These are phyloP conservation scores for Didymella pomorum DNA, from an alignment of 2,329 filamentous ascomycete species.

Conservation along the genomic window DNA sequence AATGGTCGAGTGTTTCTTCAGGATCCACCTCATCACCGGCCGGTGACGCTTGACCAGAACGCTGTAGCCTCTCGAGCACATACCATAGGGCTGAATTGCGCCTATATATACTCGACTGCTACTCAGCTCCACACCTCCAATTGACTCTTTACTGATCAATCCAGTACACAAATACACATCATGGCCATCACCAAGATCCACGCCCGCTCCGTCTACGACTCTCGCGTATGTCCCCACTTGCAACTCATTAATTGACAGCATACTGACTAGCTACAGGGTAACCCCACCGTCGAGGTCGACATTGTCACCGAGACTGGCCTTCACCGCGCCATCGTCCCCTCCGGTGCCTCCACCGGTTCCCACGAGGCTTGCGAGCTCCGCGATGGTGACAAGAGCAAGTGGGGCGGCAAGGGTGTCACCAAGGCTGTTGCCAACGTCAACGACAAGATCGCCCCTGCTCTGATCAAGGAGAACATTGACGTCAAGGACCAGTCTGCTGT, in stretches of 20 bases:
- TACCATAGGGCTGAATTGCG: slow-evolving; percentile 26
- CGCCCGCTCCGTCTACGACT: slow-evolving; percentile 90
- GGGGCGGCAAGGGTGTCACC: slow-evolving; percentile 64
- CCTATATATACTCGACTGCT: slow-evolving; percentile 36
- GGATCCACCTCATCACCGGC: slow-evolving; percentile 25
- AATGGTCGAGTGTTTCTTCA: slow-evolving; percentile 36
- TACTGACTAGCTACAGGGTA: slow-evolving; percentile 60
- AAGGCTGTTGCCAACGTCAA: slow-evolving; percentile 65
- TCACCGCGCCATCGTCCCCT: slow-evolving; percentile 96
- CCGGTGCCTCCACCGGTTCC: slow-evolving; percentile 83
- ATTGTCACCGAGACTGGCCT: slow-evolving; percentile 95
- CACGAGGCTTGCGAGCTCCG: slow-evolving; percentile 63
- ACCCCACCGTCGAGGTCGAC: slow-evolving; percentile 99
- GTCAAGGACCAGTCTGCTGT: slow-evolving; percentile 64
- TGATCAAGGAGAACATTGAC: slow-evolving; percentile 63
- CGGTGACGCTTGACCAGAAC: slow-evolving; percentile 17
- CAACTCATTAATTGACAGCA: not conserved
- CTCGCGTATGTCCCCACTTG: slow-evolving; percentile 62
- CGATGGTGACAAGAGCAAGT: slow-evolving; percentile 62
- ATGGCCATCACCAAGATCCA: slow-evolving; percentile 75
- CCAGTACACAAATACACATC: slow-evolving; percentile 53
- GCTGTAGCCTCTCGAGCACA: slow-evolving; percentile 14
- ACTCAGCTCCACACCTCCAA: slow-evolving; percentile 28
- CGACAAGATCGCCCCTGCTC: slow-evolving; percentile 61
- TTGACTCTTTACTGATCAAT: slow-evolving; percentile 34